These are phyloP conservation scores for Hibiscus tridactylites DNA, from an alignment of 345 rosid species.

Conservation along the genomic window DNA sequence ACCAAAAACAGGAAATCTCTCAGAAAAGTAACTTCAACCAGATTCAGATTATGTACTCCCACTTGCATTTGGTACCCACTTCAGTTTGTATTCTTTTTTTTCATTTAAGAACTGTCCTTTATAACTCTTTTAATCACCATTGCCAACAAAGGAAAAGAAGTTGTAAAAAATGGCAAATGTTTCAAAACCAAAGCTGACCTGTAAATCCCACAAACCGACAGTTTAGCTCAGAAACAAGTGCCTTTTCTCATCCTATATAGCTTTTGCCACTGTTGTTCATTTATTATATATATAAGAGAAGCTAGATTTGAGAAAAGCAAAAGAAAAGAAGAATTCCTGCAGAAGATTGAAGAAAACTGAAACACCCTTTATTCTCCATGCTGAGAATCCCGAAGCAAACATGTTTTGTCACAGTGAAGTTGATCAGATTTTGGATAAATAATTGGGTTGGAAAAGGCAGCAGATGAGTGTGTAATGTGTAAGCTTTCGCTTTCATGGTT, in stretches of 20 bases:
- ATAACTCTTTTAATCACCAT: too few relatives aligned
- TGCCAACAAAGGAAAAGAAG: conserved; percentile 1
- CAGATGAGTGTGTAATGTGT: not conserved
- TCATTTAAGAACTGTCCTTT: too few relatives aligned
- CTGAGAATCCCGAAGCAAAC: not conserved
- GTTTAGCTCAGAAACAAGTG: not conserved
- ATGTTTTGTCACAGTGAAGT: not conserved
- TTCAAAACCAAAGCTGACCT: conserved; percentile 13
- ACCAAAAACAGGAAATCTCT: conserved; percentile 1
- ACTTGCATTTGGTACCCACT: conserved; percentile 12
- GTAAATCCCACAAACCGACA: conserved; percentile 23
- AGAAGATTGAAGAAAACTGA: conserved; percentile 9
- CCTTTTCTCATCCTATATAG: conserved; percentile 7
- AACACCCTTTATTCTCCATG: not conserved
- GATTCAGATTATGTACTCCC: conserved; percentile 6
- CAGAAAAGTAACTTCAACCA: conserved; percentile 4
- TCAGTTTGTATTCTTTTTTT: not conserved
- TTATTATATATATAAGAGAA: not conserved
- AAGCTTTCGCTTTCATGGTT: not conserved
- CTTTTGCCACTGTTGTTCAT: not conserved
- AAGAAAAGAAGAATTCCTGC: conserved; percentile 17
- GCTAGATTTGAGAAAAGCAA: not conserved
- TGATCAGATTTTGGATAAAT: not conserved
- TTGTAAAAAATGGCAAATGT: conserved; percentile 8
- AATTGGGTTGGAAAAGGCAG: not conserved